phyloP scores from a whole-genome alignment of 1,284 basidiomycete species.

The Malassezia brasiliensis region DNA sequence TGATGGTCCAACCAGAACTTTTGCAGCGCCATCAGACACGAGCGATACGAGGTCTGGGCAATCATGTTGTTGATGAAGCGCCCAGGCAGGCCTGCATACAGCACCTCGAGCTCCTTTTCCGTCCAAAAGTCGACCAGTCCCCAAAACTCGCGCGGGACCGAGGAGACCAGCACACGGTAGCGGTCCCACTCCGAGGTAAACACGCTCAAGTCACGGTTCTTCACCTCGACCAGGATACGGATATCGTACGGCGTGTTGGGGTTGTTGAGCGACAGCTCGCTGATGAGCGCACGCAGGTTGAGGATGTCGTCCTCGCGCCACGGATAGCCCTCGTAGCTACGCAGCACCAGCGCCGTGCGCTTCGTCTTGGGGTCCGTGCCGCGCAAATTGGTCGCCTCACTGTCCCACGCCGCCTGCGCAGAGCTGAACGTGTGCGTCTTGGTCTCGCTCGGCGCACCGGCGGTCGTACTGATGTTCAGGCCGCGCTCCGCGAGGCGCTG shows the following conservation, averaged over 20 bases:
- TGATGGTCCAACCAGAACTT: slow-evolving; percentile 48
- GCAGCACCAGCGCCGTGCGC: slow-evolving; percentile 45
- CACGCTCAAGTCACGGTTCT: slow-evolving; percentile 40
- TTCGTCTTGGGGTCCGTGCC: slow-evolving; percentile 41
- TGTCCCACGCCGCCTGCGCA: background rate
- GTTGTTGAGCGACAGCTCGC: slow-evolving; percentile 47
- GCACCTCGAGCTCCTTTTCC: slow-evolving; percentile 46
- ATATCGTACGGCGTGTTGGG: slow-evolving; percentile 46
- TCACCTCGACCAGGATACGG: slow-evolving; percentile 47
- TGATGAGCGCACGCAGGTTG: slow-evolving; percentile 47
- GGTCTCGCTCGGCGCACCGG: background rate
- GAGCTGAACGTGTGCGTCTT: background rate
- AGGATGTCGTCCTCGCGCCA: slow-evolving; percentile 48
- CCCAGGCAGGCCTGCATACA: slow-evolving; percentile 45
- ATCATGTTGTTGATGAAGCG: slow-evolving; percentile 48
- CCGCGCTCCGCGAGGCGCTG: slow-evolving; percentile 40
- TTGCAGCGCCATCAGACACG: slow-evolving; percentile 47
- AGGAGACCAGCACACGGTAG: slow-evolving; percentile 40
- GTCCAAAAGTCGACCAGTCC: slow-evolving; percentile 48
- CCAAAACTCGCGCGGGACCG: slow-evolving; percentile 48
- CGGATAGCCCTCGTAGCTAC: slow-evolving; percentile 44
- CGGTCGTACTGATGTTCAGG: slow-evolving; percentile 22
- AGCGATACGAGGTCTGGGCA: slow-evolving; percentile 46
- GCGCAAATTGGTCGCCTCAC: slow-evolving; percentile 12
- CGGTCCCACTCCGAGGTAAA: slow-evolving; percentile 48